These are phyloP conservation scores for Iris pallida DNA, from an alignment of 116 monocot genomes.

Conservation along the genomic window DNA sequence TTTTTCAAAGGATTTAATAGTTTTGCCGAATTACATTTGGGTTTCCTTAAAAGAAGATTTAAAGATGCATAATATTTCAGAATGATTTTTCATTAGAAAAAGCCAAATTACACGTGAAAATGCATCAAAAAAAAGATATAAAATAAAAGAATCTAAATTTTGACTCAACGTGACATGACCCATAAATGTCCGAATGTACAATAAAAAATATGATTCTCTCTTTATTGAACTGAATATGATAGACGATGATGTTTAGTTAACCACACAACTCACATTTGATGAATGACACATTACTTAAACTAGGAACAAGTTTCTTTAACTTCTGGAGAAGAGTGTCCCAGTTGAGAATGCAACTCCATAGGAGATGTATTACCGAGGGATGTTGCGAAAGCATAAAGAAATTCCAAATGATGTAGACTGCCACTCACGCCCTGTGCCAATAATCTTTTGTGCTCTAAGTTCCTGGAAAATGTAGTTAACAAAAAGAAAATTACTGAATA, in stretches of 20 bases:
- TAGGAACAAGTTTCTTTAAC: too few relatives aligned
- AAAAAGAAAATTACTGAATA: background rate
- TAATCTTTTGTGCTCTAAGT: background rate
- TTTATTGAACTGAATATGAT: background rate
- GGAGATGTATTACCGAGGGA: too few relatives aligned
- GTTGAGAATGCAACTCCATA: background rate
- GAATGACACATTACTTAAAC: background rate
- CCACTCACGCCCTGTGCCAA: background rate
- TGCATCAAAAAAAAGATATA: background rate
- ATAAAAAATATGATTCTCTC: background rate
- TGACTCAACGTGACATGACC: background rate
- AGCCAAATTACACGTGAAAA: background rate
- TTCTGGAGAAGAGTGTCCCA: too few relatives aligned
- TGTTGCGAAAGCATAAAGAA: too few relatives aligned
- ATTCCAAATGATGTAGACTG: background rate
- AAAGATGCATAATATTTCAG: background rate
- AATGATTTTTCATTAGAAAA: background rate
- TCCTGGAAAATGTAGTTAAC: background rate
- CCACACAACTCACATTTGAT: background rate
- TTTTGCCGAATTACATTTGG: background rate
- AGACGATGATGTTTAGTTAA: background rate
- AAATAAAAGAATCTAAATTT: background rate
- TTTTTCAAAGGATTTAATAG: background rate
- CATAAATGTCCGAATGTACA: background rate
- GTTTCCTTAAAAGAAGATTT: background rate